Base-by-base conservation (phyloP, 805 yeast genomes). In the Candida nonsorbophila region DNA sequence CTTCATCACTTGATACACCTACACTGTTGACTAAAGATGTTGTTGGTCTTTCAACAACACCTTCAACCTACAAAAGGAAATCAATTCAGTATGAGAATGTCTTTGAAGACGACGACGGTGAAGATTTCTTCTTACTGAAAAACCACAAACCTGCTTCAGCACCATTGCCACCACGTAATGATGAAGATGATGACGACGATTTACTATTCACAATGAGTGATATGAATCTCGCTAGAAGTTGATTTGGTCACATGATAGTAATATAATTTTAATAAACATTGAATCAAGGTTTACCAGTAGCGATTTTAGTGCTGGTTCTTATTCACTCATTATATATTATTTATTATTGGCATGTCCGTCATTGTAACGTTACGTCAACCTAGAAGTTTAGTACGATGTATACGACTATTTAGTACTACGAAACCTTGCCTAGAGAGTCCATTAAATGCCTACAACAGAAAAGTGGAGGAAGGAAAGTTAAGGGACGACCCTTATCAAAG, bases 401-500 rank as follows among this genome's bases (percentile, higher is more conserved):
- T n/a, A n/a, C n/a, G n/a, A n/a, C n/a, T n/a, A n/a, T n/a, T n/a
- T n/a, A n/a, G n/a, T n/a, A n/a, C n/a, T n/a, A n/a, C n/a, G n/a
- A n/a, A n/a, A n/a, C n/a, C n/a, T n/a, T n/a, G n/a, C n/a, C n/a
- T n/a, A n/a, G n/a, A n/a, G n/a, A n/a, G n/a, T n/a, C n/a, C n/a
- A n/a, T n/a, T 77, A 7, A 61, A 67, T 32, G 72, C 69, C 33
- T 77, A 77, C 39, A 67, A 77, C 31, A 34, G 55, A 22, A 50
- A 69, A 16, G 75, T 77, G 3, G 49, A 60, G n/a, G 27, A 53
- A 9, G 77, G 79, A 0, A 61, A 58, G 33, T 57, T 83, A 14
- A 64, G 74, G 34, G 84, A 82, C 43, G 98, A 90, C 49, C 76
- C 74, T 13, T 80, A 80, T 52, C 97, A 90, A 56, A 67, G 95